Conservation (phyloP, 2,329 filamentous ascomycete species). For the Phaeophleospora eucalypticola region DNA sequence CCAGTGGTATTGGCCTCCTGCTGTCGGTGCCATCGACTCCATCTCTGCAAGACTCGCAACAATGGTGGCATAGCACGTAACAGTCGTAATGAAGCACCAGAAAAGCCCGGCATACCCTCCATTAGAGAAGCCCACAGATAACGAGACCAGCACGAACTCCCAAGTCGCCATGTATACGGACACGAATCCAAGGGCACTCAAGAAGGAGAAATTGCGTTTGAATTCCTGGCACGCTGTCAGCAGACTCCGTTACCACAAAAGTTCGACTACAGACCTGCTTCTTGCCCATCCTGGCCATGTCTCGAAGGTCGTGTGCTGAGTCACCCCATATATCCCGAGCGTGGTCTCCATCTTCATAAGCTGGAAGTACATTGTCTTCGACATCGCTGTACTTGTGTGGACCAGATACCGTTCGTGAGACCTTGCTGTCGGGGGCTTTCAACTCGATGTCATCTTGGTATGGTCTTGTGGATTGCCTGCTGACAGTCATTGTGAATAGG, state of each 20-base stretch:
- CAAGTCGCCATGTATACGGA: slow-evolving; percentile 29
- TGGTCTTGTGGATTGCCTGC: too few species aligned
- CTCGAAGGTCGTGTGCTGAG: not conserved
- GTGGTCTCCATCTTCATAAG: not conserved
- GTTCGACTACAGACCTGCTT: not conserved
- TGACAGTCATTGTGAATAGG: too few species aligned
- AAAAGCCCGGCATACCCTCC: slow-evolving; percentile 32
- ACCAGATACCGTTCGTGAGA: too few species aligned
- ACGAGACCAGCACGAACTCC: slow-evolving; percentile 31
- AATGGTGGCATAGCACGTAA: slow-evolving; percentile 27
- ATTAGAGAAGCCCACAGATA: slow-evolving; percentile 30
- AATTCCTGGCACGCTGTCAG: slow-evolving; percentile 4
- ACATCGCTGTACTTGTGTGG: too few species aligned
- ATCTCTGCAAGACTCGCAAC: slow-evolving; percentile 32
- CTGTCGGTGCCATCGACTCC: slow-evolving; percentile 32
- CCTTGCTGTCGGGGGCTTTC: too few species aligned
- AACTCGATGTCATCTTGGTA: too few species aligned
- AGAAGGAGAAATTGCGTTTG: slow-evolving; percentile 29
- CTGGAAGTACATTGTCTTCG: not conserved
- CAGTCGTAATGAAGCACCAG: slow-evolving; percentile 32
- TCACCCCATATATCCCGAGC: not conserved
- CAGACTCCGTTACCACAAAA: not conserved
- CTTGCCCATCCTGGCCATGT: not conserved
- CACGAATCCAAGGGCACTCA: slow-evolving; percentile 30
- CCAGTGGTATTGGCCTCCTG: slow-evolving; percentile 31